Evolutionary conservation across 2,329 filamentous ascomycete genomes (phyloP), one percentile per base, ranked within the genome.

Genomic region (Talaromyces sp.): DNA sequence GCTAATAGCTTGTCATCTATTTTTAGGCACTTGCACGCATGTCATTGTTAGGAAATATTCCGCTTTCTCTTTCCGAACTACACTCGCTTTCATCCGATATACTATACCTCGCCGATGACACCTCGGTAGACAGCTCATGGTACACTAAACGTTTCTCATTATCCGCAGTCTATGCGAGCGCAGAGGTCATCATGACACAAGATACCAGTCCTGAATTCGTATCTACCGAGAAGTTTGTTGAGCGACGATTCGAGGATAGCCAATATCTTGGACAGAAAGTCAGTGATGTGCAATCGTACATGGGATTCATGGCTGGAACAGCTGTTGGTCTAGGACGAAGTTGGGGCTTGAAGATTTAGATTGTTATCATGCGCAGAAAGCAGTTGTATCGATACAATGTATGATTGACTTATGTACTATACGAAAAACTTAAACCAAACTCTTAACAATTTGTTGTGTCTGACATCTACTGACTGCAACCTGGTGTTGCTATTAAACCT

Each of bases 101-200:
- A 61, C 91, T 90, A 84, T 93, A 90, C 73, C 86, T 97, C 3
- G 87, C 94, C 0, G 92, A 92, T 60, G 95, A 98, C 77, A 83
- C 81, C 25, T 86, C 89, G 25, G 91, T 97, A 67, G 93, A 98
- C 77, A 86, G 87, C 3, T 89, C 88, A 4, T 99, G 95, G 95
- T 99, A 99, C 71, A 88, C 88, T 1, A 90, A 89, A 74, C 83
- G 89, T 3, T 83, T 87, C 9, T 85, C 83, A 0, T 76, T 91
- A 27, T 83, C 86, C 0, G 83, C 84, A 1, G 83, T 91, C n/a
- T 92, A 91, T 73, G 92, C 92, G 61, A 87, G 89, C 39, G 86
- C 89, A 64, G 95, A 99, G 79, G 82, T 97, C 5, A 96, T 93
- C 79, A 97, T 98, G 93, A 97, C 93, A 25, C 93, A 90, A 66